Evolutionary conservation across 352 stramenopile genomes (phyloP).

Genomic region (Peronospora farinosa): DNA sequence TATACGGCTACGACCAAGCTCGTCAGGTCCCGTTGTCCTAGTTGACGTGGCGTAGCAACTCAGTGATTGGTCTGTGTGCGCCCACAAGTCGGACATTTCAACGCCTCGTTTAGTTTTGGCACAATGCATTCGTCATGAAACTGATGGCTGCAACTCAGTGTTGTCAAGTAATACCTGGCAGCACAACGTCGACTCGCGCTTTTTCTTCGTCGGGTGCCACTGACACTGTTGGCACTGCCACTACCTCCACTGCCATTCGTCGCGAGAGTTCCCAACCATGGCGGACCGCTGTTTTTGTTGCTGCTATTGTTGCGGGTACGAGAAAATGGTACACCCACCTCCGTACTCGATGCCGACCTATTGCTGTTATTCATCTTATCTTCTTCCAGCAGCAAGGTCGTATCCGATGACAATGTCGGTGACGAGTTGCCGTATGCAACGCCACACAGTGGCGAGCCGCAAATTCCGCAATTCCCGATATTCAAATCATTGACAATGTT

Average conservation of each 20-base stretch:
- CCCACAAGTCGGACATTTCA: slow-evolving; percentile 60
- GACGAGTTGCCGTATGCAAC: slow-evolving; percentile 34
- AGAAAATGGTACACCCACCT: slow-evolving; percentile 2
- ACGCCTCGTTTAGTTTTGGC: slow-evolving; percentile 61
- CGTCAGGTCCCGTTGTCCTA: slow-evolving; percentile 13
- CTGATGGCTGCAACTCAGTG: slow-evolving; percentile 62
- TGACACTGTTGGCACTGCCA: slow-evolving; percentile 15
- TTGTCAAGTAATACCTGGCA: slow-evolving; percentile 59
- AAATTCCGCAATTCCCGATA: slow-evolving; percentile 30
- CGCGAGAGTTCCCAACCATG: slow-evolving; percentile 16
- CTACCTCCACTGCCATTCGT: too few species aligned
- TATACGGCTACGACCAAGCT: slow-evolving; percentile 29
- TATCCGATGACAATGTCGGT: slow-evolving; percentile 14
- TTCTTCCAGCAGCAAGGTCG: slow-evolving; percentile 26
- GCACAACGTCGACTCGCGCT: slow-evolving; percentile 22
- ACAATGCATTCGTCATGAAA: slow-evolving; percentile 85
- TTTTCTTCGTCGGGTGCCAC: slow-evolving; percentile 6
- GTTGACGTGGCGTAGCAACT: slow-evolving; percentile 10
- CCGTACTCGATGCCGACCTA: too few species aligned
- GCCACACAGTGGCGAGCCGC: slow-evolving; percentile 39
- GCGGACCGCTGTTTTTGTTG: slow-evolving; percentile 13
- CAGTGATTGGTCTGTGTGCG: slow-evolving; percentile 26
- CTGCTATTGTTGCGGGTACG: slow-evolving; percentile 17
- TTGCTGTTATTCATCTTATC: slow-evolving; percentile 17
- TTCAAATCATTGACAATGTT: slow-evolving; percentile 22